phyloP scores from a whole-genome alignment of 768 basidiomycete genomes.

The Mycena metata region DNA sequence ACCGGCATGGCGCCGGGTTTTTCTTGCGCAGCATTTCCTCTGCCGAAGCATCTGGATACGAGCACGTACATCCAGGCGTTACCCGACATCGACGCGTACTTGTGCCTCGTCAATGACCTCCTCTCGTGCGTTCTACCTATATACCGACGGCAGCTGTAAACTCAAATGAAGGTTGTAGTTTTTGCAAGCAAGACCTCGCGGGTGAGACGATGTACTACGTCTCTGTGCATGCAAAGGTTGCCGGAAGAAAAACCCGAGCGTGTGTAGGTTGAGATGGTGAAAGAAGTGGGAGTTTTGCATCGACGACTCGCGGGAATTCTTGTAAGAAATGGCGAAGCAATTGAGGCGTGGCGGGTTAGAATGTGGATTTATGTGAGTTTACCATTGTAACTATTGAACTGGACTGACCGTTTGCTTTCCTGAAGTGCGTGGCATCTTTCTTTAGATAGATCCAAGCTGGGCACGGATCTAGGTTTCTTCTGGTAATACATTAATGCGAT shows the following conservation, averaged over 20 bases:
- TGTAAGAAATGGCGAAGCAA: not conserved
- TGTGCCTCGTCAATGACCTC: slow-evolving; percentile 38
- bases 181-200: slow-evolving; percentile 42
- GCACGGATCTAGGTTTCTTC: not conserved
- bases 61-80: slow-evolving; percentile 39
- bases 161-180: slow-evolving; percentile 14
- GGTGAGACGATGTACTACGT: slow-evolving; percentile 41
- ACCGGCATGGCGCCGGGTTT: slow-evolving; percentile 37
- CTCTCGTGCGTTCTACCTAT: slow-evolving; percentile 38
- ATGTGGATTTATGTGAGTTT: slow-evolving; percentile 7
- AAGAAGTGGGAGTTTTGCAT: slow-evolving; percentile 22
- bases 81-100: slow-evolving; percentile 41
- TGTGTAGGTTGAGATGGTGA: slow-evolving; percentile 32
- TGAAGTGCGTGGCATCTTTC: slow-evolving; percentile 10
- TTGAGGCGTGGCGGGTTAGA: slow-evolving; percentile 6
- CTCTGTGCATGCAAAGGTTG: slow-evolving; percentile 31
- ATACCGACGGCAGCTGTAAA: not conserved
- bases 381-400: too few relatives aligned
- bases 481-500: not conserved
- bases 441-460: not conserved
- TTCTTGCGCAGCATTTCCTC: slow-evolving; percentile 39
- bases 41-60: slow-evolving; percentile 27
- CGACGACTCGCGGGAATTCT: not conserved
- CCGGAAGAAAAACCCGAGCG: slow-evolving; percentile 18
- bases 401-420: not conserved